Evolutionary conservation across 75 land plant species (phyloP), one percentile per base, ranked within the genome.

Genomic region (Cupressus sempervirens): DNA sequence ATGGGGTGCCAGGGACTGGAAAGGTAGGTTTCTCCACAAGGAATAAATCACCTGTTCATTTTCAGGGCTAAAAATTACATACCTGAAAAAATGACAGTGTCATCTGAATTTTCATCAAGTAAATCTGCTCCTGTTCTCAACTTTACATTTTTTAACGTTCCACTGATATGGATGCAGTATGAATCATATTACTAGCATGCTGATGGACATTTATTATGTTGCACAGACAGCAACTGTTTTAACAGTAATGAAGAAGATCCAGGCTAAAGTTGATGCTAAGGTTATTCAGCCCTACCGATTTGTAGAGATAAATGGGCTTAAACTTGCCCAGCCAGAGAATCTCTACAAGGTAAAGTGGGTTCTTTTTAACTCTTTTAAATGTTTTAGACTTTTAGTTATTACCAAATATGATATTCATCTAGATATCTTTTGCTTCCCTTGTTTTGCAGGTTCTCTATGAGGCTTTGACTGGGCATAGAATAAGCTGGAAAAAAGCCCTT

Each of bases 1-100:
- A 98, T 91, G 99, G 99, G 41, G 97, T 98, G 74, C 99, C 99
- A 80, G 99, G 99, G 81, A 98, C 99, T 50, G 99, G 99, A 62
- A 98, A 98, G 96, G 99, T 93, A 68, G 77, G 89, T 75, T 46
- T 43, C 4, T 45, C 15, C 52, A n/a, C 52, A 26, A n/a, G n/a
- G n/a, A n/a, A 79, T 0, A 41, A n/a, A 79, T 45, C 2, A 46
- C 7, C 43, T 9, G 20, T 43, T 79, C 45, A 45, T 79, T 79
- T 26, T 5, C n/a, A 79, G 11, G 26, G 81, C 46, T 45, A 23
- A 0, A 79, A 79, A 45, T 9, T n/a, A 29, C 43, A 23, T 36
- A 41, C 11, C 43, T 79, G 48, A 45, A 12, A 32, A 20, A 77
- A 43, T n/a, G 52, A 20, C 32, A 45, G 11, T 14, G 4, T 11